Evolutionary conservation across 768 basidiomycete genomes (phyloP).

Genomic region (Pholiota microspora): DNA sequence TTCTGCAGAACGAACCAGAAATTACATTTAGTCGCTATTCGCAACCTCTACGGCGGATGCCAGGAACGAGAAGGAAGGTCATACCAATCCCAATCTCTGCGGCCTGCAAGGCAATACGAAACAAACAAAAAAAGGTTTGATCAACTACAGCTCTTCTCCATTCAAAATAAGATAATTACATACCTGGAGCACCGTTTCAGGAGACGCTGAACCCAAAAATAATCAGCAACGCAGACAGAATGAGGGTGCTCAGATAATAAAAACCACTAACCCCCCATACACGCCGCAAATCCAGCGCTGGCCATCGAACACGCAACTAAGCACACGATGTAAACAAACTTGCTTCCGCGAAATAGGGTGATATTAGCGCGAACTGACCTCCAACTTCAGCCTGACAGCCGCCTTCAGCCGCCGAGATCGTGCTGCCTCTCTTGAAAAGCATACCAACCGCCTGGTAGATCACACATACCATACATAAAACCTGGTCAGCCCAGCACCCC

Average conservation of each 20-base stretch:
- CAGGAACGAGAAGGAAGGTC: conserved; percentile 8
- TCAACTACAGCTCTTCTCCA: conserved; percentile 9
- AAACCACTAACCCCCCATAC: conserved; percentile 69
- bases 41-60: neutral
- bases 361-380: conserved; percentile 39
- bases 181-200: conserved; percentile 79
- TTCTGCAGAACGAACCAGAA: conserved; percentile 41
- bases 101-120: conserved; percentile 42
- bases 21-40: conserved; percentile 1
- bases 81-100: conserved; percentile 90
- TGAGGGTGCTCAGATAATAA: neutral
- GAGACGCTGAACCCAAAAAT: conserved; percentile 51
- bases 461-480: neutral
- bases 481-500: neutral
- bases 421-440: conserved; percentile 96
- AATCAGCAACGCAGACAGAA: neutral
- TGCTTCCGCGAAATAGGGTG: neutral
- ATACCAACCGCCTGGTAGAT: conserved; percentile 76
- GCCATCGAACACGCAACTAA: conserved; percentile 96
- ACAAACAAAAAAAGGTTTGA: neutral
- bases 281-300: conserved; percentile 89
- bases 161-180: conserved; percentile 10
- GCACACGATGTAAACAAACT: neutral
- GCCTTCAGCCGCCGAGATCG: conserved; percentile 94
- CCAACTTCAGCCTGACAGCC: conserved; percentile 96